Evolutionary conservation across 2,329 filamentous ascomycete genomes (phyloP), one percentile per base, ranked within the genome.

Genomic region (Pyrenophora teres): DNA sequence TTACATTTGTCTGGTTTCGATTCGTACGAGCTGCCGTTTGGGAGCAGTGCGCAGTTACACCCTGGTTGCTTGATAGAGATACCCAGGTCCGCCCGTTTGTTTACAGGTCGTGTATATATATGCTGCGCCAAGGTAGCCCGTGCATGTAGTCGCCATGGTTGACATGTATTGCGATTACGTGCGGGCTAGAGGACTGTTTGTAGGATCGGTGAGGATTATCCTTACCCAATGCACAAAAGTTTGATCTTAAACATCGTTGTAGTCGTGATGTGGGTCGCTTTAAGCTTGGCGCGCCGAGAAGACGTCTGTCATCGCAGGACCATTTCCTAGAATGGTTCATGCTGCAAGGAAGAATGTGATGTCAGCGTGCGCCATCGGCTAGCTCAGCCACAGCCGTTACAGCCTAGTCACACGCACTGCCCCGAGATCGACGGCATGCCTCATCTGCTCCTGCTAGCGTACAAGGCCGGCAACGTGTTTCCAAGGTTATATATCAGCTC

Each of bases 71-170:
- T 39, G 38, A 46, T 30, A 45, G 49, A 56, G 32, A 46, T 33
- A 42, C 32, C 38, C 50, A 46, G 46, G 23, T 25, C 23, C 27
- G 46, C 47, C 45, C 31, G 12, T 51, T 54, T 53, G 51, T 50
- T 50, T 40, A 47, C 49, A 46, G 41, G 54, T 56, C 36, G 38
- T 58, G 54, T 62, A 54, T 50, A 60, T 59, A 58, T 39, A 36
- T 36, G 33, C 40, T 41, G 31, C 40, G 32, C 41, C 31, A 40
- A 40, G 21, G 15, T 44, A 30, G 33, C 21, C 32, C 52, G 53
- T 64, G 52, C 56, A 61, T 63, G 56, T 59, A 44, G 47, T 60
- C 49, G 52, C 53, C 39, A 62, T 57, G 53, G 59, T 58, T 54
- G 49, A 46, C 44, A 56, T 48, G 53, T 52, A 47, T 57, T 44